These are phyloP conservation scores for Pichia cabralensis DNA, from an alignment of 805 yeast genomes.

Conservation along the genomic window DNA sequence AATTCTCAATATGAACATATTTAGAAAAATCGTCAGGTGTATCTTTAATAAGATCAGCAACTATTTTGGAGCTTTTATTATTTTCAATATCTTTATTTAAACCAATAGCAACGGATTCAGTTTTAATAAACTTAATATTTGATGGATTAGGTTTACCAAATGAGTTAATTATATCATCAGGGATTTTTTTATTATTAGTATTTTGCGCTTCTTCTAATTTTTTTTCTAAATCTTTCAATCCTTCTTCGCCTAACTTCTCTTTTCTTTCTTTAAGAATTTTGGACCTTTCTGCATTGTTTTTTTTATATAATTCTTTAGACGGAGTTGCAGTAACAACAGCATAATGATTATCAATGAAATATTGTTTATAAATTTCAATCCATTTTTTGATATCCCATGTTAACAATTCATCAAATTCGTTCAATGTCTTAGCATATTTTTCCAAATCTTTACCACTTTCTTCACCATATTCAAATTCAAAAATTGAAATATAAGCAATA, in stretches of 20 bases:
- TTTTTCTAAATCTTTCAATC: slow-evolving; percentile 41
- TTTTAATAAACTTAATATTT: slow-evolving; percentile 59
- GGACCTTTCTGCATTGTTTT: slow-evolving; percentile 41
- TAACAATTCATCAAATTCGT: slow-evolving; percentile 49
- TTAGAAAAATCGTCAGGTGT: slow-evolving; percentile 47
- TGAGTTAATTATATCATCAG: slow-evolving; percentile 47
- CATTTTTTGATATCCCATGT: slow-evolving; percentile 62
- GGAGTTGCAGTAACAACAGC: slow-evolving; percentile 68
- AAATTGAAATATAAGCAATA: slow-evolving; percentile 58
- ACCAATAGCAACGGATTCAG: slow-evolving; percentile 57
- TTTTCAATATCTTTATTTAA: slow-evolving; percentile 27
- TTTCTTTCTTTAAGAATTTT: slow-evolving; percentile 40
- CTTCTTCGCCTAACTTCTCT: slow-evolving; percentile 44
- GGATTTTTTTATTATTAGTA: slow-evolving; percentile 68
- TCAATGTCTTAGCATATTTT: slow-evolving; percentile 42
- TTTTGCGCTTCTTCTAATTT: slow-evolving; percentile 52
- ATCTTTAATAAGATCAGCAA: slow-evolving; percentile 16
- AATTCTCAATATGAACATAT: slow-evolving; percentile 69
- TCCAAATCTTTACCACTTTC: slow-evolving; percentile 47
- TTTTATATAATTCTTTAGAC: slow-evolving; percentile 46
- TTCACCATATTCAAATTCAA: slow-evolving; percentile 74
- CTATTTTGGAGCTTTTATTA: slow-evolving; percentile 14
- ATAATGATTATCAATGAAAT: slow-evolving; percentile 51
- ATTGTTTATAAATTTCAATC: slow-evolving; percentile 42
- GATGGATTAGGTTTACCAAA: slow-evolving; percentile 72